Evolutionary conservation across 768 basidiomycete genomes (phyloP).

Genomic region (Xerocomellus chrysenteron): DNA sequence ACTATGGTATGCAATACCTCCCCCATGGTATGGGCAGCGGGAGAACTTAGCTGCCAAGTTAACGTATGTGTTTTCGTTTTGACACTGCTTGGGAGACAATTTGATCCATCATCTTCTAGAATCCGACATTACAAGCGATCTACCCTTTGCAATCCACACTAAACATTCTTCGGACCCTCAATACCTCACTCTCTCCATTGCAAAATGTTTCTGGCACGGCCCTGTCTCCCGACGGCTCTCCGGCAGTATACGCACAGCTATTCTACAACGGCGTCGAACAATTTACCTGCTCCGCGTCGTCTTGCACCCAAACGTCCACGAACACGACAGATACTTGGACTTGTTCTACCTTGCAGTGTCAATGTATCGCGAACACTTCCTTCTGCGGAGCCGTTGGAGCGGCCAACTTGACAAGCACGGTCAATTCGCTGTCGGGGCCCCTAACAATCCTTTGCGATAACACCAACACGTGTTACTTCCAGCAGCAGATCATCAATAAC

Average conservation of each 20-base stretch:
- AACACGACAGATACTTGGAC: constrained; percentile 52
- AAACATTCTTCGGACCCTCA: constrained; percentile 75
- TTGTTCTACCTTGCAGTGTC: constrained; percentile 74
- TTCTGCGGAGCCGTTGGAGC: constrained; percentile 66
- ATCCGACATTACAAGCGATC: constrained; percentile 77
- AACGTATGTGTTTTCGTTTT: constrained; percentile 52
- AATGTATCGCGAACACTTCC: constrained; percentile 62
- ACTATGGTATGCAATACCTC: constrained; percentile 71
- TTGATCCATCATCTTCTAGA: constrained; percentile 42
- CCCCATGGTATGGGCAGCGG: constrained; percentile 71
- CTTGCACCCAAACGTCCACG: constrained; percentile 61
- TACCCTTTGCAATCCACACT: constrained; percentile 72
- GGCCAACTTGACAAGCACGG: constrained; percentile 55
- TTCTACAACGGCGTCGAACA: constrained; percentile 84
- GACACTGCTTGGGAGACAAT: background rate
- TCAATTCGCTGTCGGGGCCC: constrained; percentile 64
- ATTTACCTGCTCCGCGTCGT: constrained; percentile 77
- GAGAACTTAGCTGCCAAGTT: constrained; percentile 85
- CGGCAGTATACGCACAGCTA: constrained; percentile 64
- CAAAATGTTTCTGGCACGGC: constrained; percentile 27
- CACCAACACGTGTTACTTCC: constrained; percentile 69
- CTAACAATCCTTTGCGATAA: constrained; percentile 69
- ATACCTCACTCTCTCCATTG: constrained; percentile 66
- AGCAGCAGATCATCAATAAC: constrained; percentile 61
- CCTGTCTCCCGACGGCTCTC: constrained; percentile 50